phyloP scores from a whole-genome alignment of 1,284 basidiomycete species.

The Sporisorium sorghi region DNA sequence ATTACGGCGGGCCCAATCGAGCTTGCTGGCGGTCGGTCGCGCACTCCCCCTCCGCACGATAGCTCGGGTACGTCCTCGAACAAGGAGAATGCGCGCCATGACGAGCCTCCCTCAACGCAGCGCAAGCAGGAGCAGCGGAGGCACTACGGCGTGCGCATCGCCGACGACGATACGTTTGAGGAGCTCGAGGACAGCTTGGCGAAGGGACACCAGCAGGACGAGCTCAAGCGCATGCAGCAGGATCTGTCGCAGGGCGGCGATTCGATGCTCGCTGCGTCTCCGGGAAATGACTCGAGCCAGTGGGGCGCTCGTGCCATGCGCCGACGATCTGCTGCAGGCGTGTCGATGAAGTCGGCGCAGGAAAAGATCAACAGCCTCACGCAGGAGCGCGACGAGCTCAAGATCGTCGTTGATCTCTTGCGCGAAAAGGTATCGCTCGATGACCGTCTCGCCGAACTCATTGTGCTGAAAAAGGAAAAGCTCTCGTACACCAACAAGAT shows the following conservation, averaged over 20 bases:
- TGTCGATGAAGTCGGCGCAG: constrained; percentile 64
- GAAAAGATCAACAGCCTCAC: constrained; percentile 65
- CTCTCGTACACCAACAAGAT: constrained; percentile 62
- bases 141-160: constrained; percentile 52
- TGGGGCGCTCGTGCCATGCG: constrained; percentile 62
- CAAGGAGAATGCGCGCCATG: constrained; percentile 31
- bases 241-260: constrained; percentile 54
- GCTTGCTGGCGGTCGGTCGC: constrained; percentile 23
- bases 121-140: constrained; percentile 51
- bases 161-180: constrained; percentile 52
- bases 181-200: constrained; percentile 57
- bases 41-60: constrained; percentile 42
- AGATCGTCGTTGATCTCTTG: constrained; percentile 66
- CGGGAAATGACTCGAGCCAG: constrained; percentile 50
- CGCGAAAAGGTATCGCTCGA: constrained; percentile 64
- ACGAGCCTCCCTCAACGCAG: constrained; percentile 50
- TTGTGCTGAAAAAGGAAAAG: constrained; percentile 64
- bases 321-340: constrained; percentile 57
- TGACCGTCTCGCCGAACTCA: constrained; percentile 60
- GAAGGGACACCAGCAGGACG: constrained; percentile 42
- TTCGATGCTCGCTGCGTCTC: constrained; percentile 37
- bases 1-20: constrained; percentile 43
- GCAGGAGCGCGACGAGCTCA: constrained; percentile 66
- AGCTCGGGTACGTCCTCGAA: constrained; percentile 30
- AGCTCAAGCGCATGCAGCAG: constrained; percentile 50